Evolutionary conservation across 768 basidiomycete species (phyloP), one percentile per base, ranked within the genome.

Genomic region (Vararia minispora): DNA sequence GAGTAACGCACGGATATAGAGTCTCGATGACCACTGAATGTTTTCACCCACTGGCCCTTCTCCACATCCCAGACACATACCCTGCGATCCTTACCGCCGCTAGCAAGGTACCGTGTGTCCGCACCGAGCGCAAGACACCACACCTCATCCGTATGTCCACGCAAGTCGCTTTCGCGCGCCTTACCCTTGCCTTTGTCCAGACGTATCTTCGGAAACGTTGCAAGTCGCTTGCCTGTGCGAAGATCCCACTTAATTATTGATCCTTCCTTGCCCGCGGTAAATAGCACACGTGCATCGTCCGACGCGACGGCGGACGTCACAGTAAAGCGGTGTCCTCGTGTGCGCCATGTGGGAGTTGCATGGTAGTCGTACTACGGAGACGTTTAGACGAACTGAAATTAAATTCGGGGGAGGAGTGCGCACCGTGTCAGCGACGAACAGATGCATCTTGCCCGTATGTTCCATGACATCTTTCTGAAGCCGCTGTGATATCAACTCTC

Each of bases 391-490:
- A 11, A 13, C 27, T 25, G 11, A 13, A 24, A 21, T 14, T 14
- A 27, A n/a, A 24, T 28, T 39, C 33, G 11, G 45, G 37, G 13
- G 39, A 36, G 2, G 21, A 8, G 22, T 13, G 64, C 74, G 43
- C 56, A 86, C 85, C 12, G 65, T 65, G 39, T 85, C 76, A 20
- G 83, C 84, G 35, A 94, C 64, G 54, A 82, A 86, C 28, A 83
- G 58, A 59, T 91, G 84, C 6, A 90, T 65, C 58, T 84, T 91
- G 34, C 90, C 91, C 4, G 87, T 78, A 52, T 92, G 79, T 47
- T 91, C 82, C 33, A 90, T 58, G 5, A 94, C 90, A 62, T 97
- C 94, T 56, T 90, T 79, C 56, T 90, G 88, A 45, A 99, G 66
- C 39, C 95, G 68, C 14, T 90, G 71, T 30, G 85, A 85, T 44